Evolutionary conservation across 1,139 yeast genomes (phyloP), one percentile per base, ranked within the genome.

Genomic region (Taphrina wiesneri): DNA sequence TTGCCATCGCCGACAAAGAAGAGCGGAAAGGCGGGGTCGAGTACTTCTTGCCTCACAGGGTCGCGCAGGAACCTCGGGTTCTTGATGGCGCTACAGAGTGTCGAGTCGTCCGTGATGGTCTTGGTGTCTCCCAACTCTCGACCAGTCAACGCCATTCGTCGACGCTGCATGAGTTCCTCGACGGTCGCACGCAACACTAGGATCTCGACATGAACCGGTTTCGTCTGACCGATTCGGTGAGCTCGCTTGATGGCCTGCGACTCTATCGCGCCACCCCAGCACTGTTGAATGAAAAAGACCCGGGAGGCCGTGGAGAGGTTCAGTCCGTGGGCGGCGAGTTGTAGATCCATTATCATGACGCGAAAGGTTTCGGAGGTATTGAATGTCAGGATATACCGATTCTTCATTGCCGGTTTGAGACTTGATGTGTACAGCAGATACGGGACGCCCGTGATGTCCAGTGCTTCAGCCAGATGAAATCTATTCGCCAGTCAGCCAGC

Each of bases 171-270:
- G 69, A 85, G 87, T 73, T 86, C 88, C 70, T 86, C 91, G 63
- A 86, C 76, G 0, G 90, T 86, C 2, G 82, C 86, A 63, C 80
- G 78, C 70, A 86, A 74, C 1, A 86, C 82, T 66, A 86, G 75
- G 0, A 90, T 86, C 71, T 86, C 91, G n/a, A 86, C 91, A 71
- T 75, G 76, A 0, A 84, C 86, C 17, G 82, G 82, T 1, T 78
- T 76, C 0, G 79, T 77, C 71, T 86, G 90, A 0, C 90, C 90
- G 72, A 86, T 86, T 74, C 90, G 80, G 74, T 86, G 90, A 0
- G 90, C 87, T 77, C 90, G 82, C 70, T 86, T 86, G 63, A 86
- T 85, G 0, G 90, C 90, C 71, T 86, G 90, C 0, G 90, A 90
- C 72, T 86, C 90, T 9, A 85, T 79, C 0, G 88, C 82, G 67